Base-by-base conservation (phyloP, 805 yeast genomes). In the Teunomyces barrocoloradensis region DNA sequence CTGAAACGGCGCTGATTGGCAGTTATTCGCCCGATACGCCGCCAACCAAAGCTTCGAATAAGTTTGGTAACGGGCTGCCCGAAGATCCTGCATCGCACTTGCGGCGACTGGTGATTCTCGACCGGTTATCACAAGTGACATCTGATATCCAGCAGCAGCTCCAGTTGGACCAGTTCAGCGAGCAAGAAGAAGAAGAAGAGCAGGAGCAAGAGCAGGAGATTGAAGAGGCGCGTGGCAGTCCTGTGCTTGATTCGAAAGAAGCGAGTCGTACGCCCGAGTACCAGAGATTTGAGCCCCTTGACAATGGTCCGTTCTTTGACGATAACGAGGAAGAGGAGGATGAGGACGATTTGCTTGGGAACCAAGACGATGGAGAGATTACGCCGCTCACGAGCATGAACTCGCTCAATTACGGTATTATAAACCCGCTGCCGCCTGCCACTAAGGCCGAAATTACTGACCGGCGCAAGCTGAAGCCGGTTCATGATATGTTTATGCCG, bases 401-500 rank as follows among this genome's bases (percentile, higher is more conserved):
- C 47, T 64, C 69, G 11, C 53, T 67, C 37, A 56, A 42, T 34
- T 50, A 55, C 44, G 59, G 54, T 2, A 29, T 37, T 23, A 28
- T 44, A 2, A 25, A 25, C 20, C 7, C 41, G 33, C 15, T 35
- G 43, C 38, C 30, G n/a, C 43, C 51, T 11, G 43, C 49, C 21
- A 40, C 52, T 11, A 44, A 48, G 18, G 48, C 54, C 5, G 48
- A 53, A 21, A 44, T 57, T 15, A 45, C 42, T 3, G 61, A 57
- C 12, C 59, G 56, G 48, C 43, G 66, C 21, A 62, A 63, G 45
- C 57, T 60, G 43, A 60, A 63, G 51, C 71, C 72, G 4, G 78
- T 83, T 6, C 76, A 74, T 41, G 75, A 74, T 18, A 69, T 82
- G 60, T 84, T 82, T 62, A 68, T 77, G 54, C 87, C 87, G 2